Base-by-base conservation (phyloP, 1,284 basidiomycete species). In the Exobasidium rhododendri region DNA sequence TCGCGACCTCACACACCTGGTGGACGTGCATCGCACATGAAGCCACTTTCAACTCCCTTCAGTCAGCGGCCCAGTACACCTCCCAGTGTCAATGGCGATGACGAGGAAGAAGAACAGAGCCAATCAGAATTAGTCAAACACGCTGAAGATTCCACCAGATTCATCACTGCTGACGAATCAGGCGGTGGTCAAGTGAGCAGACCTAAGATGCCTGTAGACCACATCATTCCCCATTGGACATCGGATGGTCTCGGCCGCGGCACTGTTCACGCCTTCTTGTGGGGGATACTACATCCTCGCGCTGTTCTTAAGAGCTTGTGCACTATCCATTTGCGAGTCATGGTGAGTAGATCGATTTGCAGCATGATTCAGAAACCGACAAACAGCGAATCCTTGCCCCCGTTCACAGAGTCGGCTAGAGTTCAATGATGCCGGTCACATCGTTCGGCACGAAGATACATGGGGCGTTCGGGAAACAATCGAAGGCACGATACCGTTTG, bases 341-440 rank as follows among this genome's bases (percentile, higher is more conserved):
- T 79, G 71, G 35, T 40, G 35, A 40, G 35, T 40, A 17, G 17
- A 40, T n/a, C 54, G 56, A 24, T 28, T 54, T 61, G 4, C n/a
- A n/a, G n/a, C n/a, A n/a, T n/a, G n/a, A n/a, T n/a, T n/a, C n/a
- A n/a, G n/a, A n/a, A n/a, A n/a, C n/a, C n/a, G n/a, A n/a, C n/a
- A n/a, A n/a, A n/a, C n/a, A n/a, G n/a, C n/a, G n/a, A n/a, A n/a
- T n/a, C n/a, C n/a, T n/a, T n/a, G n/a, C 35, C 17, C 35, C 17
- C 17, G 10, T 40, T 40, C 17, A 10, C 35, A 40, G 35, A 78
- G 74, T 52, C 69, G 78, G 0, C 67, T 80, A 29, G 78, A 80
- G 62, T 80, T 80, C 67, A 80, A 80, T 65, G 78, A 80, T 49
- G 74, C 69, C 40, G 78, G 78, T 17, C 64, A 71, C 20, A 77